phyloP scores from a whole-genome alignment of 768 basidiomycete genomes.

The Mycena floridula region DNA sequence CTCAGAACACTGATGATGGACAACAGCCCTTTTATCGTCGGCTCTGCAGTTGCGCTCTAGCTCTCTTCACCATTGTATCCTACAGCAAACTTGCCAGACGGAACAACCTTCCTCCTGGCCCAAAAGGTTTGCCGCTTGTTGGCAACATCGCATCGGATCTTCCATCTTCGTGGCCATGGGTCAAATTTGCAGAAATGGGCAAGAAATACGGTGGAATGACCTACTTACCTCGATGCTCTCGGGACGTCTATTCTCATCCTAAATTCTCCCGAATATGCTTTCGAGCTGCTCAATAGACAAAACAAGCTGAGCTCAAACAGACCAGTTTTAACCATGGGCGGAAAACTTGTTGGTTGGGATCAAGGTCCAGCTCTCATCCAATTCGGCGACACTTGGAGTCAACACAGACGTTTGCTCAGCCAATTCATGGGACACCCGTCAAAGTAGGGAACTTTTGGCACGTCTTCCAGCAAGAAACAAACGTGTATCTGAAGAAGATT shows the following conservation, averaged over 20 bases:
- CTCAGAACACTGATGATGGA: too few species aligned
- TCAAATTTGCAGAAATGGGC: slow-evolving; percentile 25
- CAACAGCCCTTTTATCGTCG: too few species aligned
- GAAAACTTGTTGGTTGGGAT: slow-evolving; percentile 3
- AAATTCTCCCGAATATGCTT: slow-evolving; percentile 18
- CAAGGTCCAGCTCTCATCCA: not conserved
- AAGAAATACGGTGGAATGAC: slow-evolving; percentile 21
- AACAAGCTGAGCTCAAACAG: slow-evolving; percentile 32
- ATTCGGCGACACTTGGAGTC: not conserved
- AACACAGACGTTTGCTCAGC: not conserved
- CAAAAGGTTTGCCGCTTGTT: slow-evolving; percentile 25
- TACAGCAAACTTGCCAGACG: too few species aligned
- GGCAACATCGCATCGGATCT: slow-evolving; percentile 32
- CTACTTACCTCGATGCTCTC: slow-evolving; percentile 3
- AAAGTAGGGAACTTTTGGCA: slow-evolving; percentile 12
- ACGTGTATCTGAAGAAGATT: slow-evolving; percentile 7
- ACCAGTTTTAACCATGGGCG: slow-evolving; percentile 16
- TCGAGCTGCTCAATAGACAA: slow-evolving; percentile 33
- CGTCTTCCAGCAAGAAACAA: slow-evolving; percentile 9
- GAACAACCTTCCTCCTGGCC: slow-evolving; percentile 18
- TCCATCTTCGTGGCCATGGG: slow-evolving; percentile 11
- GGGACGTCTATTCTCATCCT: slow-evolving; percentile 20
- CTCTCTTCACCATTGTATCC: too few species aligned
- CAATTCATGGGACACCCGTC: slow-evolving; percentile 9
- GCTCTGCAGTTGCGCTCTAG: too few species aligned